Conservation (phyloP, 106 monocot species). For the Ottelia alismoides region DNA sequence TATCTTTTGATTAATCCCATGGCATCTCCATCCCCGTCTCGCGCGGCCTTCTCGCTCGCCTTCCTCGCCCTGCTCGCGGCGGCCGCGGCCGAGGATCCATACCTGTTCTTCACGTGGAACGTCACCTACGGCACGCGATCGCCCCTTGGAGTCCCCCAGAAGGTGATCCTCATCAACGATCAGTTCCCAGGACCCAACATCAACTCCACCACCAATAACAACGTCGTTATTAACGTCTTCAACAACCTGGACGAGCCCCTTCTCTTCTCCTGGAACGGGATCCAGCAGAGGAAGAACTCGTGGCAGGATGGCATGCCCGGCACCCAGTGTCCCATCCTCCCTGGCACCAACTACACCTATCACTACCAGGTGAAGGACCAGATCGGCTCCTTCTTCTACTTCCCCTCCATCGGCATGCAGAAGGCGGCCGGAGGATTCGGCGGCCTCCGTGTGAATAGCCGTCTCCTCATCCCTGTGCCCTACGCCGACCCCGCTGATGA, state of each 20-base stretch:
- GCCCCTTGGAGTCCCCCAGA: constrained; percentile 22
- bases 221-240: constrained; percentile 31
- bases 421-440: constrained; percentile 80
- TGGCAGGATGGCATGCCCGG: constrained; percentile 79
- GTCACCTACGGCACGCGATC: constrained; percentile 23
- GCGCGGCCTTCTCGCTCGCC: too few species aligned
- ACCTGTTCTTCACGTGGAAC: constrained; percentile 27
- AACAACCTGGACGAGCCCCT: constrained; percentile 28
- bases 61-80: constrained; percentile 9
- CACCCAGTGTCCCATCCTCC: constrained; percentile 78
- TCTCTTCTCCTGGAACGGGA: constrained; percentile 41
- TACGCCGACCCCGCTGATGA: constrained; percentile 67
- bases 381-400: constrained; percentile 86
- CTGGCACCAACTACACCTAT: constrained; percentile 65
- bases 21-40: too few species aligned
- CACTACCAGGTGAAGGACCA: constrained; percentile 74
- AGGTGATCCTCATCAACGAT: constrained; percentile 38
- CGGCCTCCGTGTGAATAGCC: constrained; percentile 65
- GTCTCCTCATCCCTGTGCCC: constrained; percentile 83
- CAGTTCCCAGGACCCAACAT: constrained; percentile 46
- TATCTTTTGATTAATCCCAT: too few species aligned
- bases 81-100: constrained; percentile 27
- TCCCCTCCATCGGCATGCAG: constrained; percentile 71
- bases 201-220: constrained; percentile 38
- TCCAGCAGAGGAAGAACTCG: constrained; percentile 84